These are phyloP conservation scores for Leavenworthia alabamica DNA, from an alignment of 345 rosid genomes.

Conservation along the genomic window DNA sequence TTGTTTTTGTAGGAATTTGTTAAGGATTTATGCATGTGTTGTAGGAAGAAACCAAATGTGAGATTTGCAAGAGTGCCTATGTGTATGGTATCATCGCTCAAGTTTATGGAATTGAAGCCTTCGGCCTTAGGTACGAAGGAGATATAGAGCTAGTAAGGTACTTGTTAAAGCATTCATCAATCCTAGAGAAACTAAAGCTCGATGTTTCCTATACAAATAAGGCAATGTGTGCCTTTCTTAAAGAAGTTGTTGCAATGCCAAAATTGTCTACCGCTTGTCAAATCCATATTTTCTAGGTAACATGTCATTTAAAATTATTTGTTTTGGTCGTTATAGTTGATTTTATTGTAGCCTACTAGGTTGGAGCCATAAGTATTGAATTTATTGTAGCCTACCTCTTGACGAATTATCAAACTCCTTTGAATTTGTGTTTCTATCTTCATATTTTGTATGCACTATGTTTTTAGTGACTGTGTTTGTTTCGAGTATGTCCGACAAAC, in stretches of 20 bases:
- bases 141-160: background rate
- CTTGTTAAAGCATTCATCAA: background rate
- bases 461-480: no score
- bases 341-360: no score
- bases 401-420: no score
- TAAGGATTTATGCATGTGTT: background rate
- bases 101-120: background rate
- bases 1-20: background rate
- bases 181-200: background rate
- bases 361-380: no score
- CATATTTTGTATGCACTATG: no score
- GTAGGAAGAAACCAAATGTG: background rate
- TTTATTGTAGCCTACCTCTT: no score
- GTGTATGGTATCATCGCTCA: background rate
- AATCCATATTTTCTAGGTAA: no score
- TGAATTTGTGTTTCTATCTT: no score
- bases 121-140: background rate
- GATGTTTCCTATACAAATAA: background rate
- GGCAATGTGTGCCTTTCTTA: slow-evolving; percentile 62
- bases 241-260: slow-evolving; percentile 31
- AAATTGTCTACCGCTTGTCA: no score
- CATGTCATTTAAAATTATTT: no score
- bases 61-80: background rate
- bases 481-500: no score
- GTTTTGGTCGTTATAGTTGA: no score